Conservation (phyloP, 1,284 basidiomycete species). For the Chalciporus piperatoides region DNA sequence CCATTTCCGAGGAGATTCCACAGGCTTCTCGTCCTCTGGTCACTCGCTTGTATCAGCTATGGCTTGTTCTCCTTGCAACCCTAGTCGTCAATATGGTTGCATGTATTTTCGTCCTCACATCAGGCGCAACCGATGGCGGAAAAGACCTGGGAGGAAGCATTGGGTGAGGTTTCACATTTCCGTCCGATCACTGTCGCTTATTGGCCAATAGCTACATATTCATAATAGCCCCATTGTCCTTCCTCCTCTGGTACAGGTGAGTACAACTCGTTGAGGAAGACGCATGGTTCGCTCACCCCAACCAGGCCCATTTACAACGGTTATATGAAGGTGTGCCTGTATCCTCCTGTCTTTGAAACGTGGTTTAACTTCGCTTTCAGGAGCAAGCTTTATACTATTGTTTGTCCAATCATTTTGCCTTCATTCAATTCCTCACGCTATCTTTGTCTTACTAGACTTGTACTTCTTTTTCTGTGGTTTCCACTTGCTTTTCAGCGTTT, state of each 20-base stretch:
- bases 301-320: constrained; percentile 91
- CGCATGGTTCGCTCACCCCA: constrained; percentile 11
- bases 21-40: constrained; percentile 77
- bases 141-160: constrained; percentile 79
- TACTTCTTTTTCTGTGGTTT: constrained; percentile 95
- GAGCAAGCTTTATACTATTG: constrained; percentile 86
- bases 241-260: constrained; percentile 89
- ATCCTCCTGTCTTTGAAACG: constrained; percentile 6
- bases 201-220: constrained; percentile 66
- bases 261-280: constrained; percentile 17
- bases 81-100: constrained; percentile 89
- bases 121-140: constrained; percentile 74
- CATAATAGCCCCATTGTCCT: constrained; percentile 78
- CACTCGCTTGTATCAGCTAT: constrained; percentile 81
- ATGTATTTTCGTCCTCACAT: constrained; percentile 81
- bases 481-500: constrained; percentile 87
- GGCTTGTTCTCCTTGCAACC: constrained; percentile 78
- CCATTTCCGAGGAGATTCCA: constrained; percentile 87
- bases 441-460: constrained; percentile 57
- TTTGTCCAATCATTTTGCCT: constrained; percentile 37
- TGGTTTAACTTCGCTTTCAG: constrained; percentile 37
- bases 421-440: constrained; percentile 25
- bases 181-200: constrained; percentile 27
- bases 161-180: constrained; percentile 49
- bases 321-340: constrained; percentile 80